Base-by-base conservation (phyloP, 305 asterid genomes). In the Fraxinus ornus region DNA sequence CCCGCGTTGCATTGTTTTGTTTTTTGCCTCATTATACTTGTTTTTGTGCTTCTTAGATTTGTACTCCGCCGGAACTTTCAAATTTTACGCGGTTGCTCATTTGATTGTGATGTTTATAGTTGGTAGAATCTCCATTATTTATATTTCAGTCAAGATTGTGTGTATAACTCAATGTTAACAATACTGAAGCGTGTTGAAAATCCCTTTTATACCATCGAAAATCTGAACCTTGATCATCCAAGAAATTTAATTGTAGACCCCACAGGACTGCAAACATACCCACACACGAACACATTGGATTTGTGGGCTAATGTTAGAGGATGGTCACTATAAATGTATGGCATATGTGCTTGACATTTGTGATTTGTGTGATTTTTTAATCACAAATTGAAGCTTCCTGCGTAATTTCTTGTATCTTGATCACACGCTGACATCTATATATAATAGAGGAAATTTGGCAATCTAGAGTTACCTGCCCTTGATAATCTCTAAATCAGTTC, bases 331-430 rank as follows among this genome's bases (percentile, higher is more conserved):
- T 77, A 57, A 22, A 75, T 57, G 30, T 22, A 22, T 81, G 32
- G 47, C 21, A 81, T 52, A 64, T 78, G 57, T 68, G 84, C 85
- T 88, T 90, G 97, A 90, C 94, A 89, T 89, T 15, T 80, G 81
- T 60, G 86, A 81, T 82, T 55, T 57, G 39, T 84, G 84, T 86
- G 85, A 84, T 75, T 39, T 62, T 83, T 84, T 71, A 83, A 76
- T 74, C 82, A 75, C 33, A 37, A 24, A 12, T 62, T 81, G 94
- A 90, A 89, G 87, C 87, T 93, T 91, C 93, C 82, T 49, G 33
- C 84, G 91, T 73, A 88, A 85, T 87, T 93, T 89, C 95, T 80
- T 74, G 71, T 57, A n/a, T 64, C 75, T 77, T 77, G 32, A 39
- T 74, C 81, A 21, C 49, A 39, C 36, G 7, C 8, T 9, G 17